A percentile compares a stretch with the other conserved stretches of the same genome.
phyloP scores from a whole-genome alignment of 2,329 filamentous ascomycete genomes.

The Botrytis tulipae region DNA sequence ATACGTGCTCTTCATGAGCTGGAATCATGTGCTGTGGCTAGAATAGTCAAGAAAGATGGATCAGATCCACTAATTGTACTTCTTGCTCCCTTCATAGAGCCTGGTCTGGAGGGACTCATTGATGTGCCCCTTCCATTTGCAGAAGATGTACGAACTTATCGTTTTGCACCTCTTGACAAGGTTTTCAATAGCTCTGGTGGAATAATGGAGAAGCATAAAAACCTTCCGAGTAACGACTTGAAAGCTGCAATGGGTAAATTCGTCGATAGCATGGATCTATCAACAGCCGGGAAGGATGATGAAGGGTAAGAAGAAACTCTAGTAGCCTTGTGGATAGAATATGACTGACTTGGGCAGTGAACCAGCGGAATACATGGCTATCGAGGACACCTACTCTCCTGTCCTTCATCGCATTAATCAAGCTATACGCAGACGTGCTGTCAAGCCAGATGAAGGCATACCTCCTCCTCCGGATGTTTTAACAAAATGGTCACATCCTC shows the following conservation, averaged over 20 bases:
- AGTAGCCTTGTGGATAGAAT: constrained; percentile 17
- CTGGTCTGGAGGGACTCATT: constrained; percentile 78
- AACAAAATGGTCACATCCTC: constrained; percentile 70
- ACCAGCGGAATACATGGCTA: constrained; percentile 65
- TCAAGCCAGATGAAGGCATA: constrained; percentile 65
- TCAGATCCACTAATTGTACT: constrained; percentile 76
- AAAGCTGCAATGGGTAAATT: constrained; percentile 83
- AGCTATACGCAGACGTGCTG: constrained; percentile 78
- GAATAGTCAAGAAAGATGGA: constrained; percentile 80
- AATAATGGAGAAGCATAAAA: constrained; percentile 74
- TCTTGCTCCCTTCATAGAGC: constrained; percentile 75
- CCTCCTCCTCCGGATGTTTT: constrained; percentile 63
- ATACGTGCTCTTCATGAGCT: constrained; percentile 84
- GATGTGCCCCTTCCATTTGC: constrained; percentile 90
- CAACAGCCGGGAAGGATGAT: constrained; percentile 67
- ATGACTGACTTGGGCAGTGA: constrained; percentile 41
- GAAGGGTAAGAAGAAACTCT: constrained; percentile 55
- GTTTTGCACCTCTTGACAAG: constrained; percentile 84
- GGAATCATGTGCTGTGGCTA: constrained; percentile 80
- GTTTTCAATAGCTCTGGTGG: constrained; percentile 86
- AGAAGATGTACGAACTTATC: constrained; percentile 87
- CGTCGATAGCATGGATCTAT: constrained; percentile 90
- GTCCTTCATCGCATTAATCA: constrained; percentile 85
- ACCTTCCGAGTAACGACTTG: constrained; percentile 74
- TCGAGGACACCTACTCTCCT: constrained; percentile 83